Percentiles rank a stretch among this genome's conserved stretches.
These are phyloP conservation scores for Kazachstania africana DNA, from an alignment of 805 yeast species.

Conservation along the genomic window DNA sequence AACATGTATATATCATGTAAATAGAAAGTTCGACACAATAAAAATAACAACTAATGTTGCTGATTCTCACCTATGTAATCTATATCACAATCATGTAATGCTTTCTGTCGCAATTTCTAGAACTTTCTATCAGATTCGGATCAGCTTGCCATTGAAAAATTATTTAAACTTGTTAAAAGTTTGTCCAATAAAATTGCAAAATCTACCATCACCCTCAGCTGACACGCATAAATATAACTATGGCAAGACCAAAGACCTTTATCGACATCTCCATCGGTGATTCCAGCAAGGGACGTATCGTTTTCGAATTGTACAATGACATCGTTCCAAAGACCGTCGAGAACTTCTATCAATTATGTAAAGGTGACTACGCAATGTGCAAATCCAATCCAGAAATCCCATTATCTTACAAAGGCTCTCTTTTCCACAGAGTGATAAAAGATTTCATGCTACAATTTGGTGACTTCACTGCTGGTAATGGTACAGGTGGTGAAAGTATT, in stretches of 20 bases:
- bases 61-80: too few relatives aligned
- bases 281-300: slow-evolving; percentile 58
- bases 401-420: slow-evolving; percentile 66
- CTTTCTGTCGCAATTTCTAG: too few relatives aligned
- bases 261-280: slow-evolving; percentile 74
- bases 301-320: slow-evolving; percentile 60
- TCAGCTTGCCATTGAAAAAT: too few relatives aligned
- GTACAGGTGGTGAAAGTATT: slow-evolving; percentile 75
- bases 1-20: neutral
- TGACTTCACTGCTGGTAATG: slow-evolving; percentile 65
- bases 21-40: too few relatives aligned
- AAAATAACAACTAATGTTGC: too few relatives aligned
- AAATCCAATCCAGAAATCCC: slow-evolving; percentile 33
- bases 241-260: slow-evolving; percentile 40
- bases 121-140: too few relatives aligned
- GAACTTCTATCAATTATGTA: slow-evolving; percentile 78
- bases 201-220: too few relatives aligned
- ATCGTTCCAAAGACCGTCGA: slow-evolving; percentile 83
- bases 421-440: slow-evolving; percentile 86
- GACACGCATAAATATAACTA: slow-evolving; percentile 1
- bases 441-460: slow-evolving; percentile 93
- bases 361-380: slow-evolving; percentile 61
- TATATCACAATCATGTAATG: too few relatives aligned
- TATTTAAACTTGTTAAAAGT: too few relatives aligned
- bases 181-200: too few relatives aligned